These are phyloP conservation scores for Alloteropsis semialata DNA, from an alignment of 176 grass and related monocot genomes.

Conservation along the genomic window DNA sequence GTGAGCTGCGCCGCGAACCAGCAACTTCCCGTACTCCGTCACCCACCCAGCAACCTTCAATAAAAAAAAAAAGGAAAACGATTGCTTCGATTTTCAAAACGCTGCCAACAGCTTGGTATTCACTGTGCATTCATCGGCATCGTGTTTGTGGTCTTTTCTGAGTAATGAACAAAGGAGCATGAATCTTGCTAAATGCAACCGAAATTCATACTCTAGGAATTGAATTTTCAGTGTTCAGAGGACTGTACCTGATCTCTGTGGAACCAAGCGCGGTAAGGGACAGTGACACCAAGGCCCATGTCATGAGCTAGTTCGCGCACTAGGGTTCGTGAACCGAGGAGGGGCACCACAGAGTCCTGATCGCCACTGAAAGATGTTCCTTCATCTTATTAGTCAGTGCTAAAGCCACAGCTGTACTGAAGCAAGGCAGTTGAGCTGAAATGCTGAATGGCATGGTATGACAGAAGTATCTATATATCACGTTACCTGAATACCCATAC, in stretches of 20 bases:
- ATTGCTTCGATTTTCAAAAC: neutral
- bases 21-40: slow-evolving; percentile 75
- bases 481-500: slow-evolving; percentile 91
- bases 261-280: slow-evolving; percentile 84
- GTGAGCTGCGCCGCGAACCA: slow-evolving; percentile 88
- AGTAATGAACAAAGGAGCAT: neutral
- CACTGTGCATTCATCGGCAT: no score
- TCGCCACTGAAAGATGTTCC: slow-evolving; percentile 59
- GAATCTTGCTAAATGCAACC: neutral
- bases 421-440: neutral
- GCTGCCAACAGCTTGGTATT: neutral
- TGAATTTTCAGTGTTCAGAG: neutral
- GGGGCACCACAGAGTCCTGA: slow-evolving; percentile 96
- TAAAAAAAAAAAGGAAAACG: neutral
- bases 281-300: slow-evolving; percentile 57
- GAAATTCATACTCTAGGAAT: neutral
- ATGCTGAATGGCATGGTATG: neutral
- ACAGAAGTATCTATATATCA: neutral
- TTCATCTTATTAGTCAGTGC: neutral
- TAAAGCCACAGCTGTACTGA: neutral
- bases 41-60: slow-evolving; percentile 86
- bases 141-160: no score
- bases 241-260: slow-evolving; percentile 65
- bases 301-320: slow-evolving; percentile 78
- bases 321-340: slow-evolving; percentile 84